A percentile compares a stretch with the other conserved stretches of the same genome.
phyloP scores from a whole-genome alignment of 2,329 filamentous ascomycete species.

The Ophiocordyceps polyrhachis-furcata region DNA sequence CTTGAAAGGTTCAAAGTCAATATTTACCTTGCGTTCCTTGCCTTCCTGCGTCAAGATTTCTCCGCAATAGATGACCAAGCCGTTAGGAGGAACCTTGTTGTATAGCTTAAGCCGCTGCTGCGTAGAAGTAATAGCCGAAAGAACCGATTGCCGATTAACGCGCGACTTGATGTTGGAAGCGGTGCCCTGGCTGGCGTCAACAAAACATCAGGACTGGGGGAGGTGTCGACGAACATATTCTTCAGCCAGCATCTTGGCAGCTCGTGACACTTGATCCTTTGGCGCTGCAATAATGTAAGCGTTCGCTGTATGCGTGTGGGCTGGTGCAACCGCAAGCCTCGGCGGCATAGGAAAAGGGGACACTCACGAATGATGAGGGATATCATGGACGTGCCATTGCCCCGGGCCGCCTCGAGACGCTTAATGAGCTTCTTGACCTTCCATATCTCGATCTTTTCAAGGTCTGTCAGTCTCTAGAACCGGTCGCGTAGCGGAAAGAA shows the following conservation, averaged over 20 bases:
- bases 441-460: constrained; percentile 49
- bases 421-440: constrained; percentile 99
- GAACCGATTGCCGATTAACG: constrained; percentile 93
- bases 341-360: neutral
- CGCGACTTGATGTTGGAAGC: constrained; percentile 99
- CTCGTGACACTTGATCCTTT: constrained; percentile 93
- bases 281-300: constrained; percentile 40
- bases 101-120: constrained; percentile 98
- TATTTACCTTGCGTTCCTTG: constrained; percentile 99
- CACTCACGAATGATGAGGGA: constrained; percentile 89
- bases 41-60: constrained; percentile 98
- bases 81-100: constrained; percentile 96
- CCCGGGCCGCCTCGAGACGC: constrained; percentile 86
- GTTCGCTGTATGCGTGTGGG: neutral
- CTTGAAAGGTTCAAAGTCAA: constrained; percentile 99
- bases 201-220: neutral
- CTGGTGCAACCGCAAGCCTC: no score
- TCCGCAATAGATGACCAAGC: constrained; percentile 96
- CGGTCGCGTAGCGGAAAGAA: neutral
- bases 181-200: constrained; percentile 44
- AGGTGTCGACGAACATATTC: constrained; percentile 54
- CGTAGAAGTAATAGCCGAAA: constrained; percentile 96
- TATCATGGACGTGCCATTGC: constrained; percentile 99
- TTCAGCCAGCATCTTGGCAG: constrained; percentile 99
- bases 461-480: neutral